A percentile compares a stretch with the other conserved stretches of the same genome.
Conservation (phyloP, 2,329 filamentous ascomycete species). For the Fusarium phyllophilum region DNA sequence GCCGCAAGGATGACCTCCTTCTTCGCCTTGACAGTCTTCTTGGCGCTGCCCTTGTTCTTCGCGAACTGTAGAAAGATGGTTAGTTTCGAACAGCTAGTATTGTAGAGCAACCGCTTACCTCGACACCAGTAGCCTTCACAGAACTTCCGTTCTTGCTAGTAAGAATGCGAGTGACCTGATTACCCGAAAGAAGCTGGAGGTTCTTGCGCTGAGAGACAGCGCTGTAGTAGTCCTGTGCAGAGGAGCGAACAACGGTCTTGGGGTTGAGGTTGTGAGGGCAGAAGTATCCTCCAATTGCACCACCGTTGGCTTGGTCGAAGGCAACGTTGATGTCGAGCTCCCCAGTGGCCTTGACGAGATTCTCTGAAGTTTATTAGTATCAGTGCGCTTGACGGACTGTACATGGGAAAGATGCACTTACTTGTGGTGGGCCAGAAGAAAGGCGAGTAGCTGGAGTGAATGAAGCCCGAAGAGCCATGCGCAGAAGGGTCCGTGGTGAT, state of each 20-base stretch:
- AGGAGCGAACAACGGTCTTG: constrained; percentile 22
- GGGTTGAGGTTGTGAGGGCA: constrained; percentile 33
- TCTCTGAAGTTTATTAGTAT: constrained; percentile 11
- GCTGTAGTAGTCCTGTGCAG: constrained; percentile 34
- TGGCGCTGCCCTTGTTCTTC: neutral
- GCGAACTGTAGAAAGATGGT: neutral
- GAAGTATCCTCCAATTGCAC: constrained; percentile 33
- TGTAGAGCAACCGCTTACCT: constrained; percentile 2
- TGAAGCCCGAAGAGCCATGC: constrained; percentile 28
- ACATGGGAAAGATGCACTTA: neutral
- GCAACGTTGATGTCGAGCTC: constrained; percentile 27
- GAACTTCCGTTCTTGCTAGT: constrained; percentile 15
- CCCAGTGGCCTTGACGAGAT: constrained; percentile 11
- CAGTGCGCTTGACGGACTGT: fast-evolving
- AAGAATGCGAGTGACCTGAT: constrained; percentile 34
- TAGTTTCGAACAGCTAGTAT: fast-evolving
- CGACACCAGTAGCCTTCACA: constrained; percentile 25
- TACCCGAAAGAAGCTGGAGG: constrained; percentile 18
- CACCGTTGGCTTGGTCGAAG: constrained; percentile 33
- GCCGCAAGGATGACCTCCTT: constrained; percentile 57
- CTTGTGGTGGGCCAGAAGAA: constrained; percentile 42
- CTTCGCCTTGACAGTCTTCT: constrained; percentile 13
- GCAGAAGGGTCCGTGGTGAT: constrained; percentile 23
- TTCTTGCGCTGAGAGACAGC: constrained; percentile 20
- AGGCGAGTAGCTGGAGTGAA: constrained; percentile 34